Evolutionary conservation across 164 flowering plant genomes (phyloP).

Genomic region (Magnolia kwangsiensis): DNA sequence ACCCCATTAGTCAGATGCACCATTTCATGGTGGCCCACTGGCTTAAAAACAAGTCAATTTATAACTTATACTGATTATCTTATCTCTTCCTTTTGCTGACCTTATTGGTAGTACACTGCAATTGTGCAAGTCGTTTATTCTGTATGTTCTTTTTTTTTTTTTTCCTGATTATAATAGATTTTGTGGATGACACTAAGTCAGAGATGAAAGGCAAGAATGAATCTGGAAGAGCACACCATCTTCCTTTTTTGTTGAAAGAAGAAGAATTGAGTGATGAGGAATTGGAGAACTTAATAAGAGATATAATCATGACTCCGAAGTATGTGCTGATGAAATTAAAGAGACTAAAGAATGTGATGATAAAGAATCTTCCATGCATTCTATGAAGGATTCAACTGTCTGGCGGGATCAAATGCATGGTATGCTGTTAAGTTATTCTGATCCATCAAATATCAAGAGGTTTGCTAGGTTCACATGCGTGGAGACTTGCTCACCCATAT

Average conservation of each 20-base stretch:
- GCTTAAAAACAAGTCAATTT: too few relatives aligned
- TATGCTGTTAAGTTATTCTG: constrained; percentile 20
- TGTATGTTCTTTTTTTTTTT: not conserved
- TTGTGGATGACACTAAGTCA: constrained; percentile 29
- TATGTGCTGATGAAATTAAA: constrained; percentile 49
- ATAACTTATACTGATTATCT: not conserved
- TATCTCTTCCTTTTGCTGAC: not conserved
- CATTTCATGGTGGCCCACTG: too few relatives aligned
- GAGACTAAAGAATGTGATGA: constrained; percentile 35
- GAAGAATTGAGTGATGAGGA: constrained; percentile 71
- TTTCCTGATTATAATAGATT: constrained; percentile 31
- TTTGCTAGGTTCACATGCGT: too few relatives aligned
- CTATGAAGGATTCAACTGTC: constrained; percentile 46
- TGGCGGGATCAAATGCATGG: constrained; percentile 90
- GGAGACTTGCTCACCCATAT: too few relatives aligned
- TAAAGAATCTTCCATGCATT: constrained; percentile 20
- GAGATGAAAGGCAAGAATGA: constrained; percentile 29
- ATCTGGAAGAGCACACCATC: constrained; percentile 25
- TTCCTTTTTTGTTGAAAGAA: constrained; percentile 61
- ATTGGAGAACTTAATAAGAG: constrained; percentile 57
- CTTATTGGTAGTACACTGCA: not conserved
- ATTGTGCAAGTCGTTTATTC: not conserved
- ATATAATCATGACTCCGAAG: constrained; percentile 39
- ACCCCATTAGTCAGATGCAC: too few relatives aligned
- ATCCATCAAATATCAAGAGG: not conserved